Evolutionary conservation across 1,139 yeast genomes (phyloP), one percentile per base, ranked within the genome.

Genomic region (Hyphopichia fennica): DNA sequence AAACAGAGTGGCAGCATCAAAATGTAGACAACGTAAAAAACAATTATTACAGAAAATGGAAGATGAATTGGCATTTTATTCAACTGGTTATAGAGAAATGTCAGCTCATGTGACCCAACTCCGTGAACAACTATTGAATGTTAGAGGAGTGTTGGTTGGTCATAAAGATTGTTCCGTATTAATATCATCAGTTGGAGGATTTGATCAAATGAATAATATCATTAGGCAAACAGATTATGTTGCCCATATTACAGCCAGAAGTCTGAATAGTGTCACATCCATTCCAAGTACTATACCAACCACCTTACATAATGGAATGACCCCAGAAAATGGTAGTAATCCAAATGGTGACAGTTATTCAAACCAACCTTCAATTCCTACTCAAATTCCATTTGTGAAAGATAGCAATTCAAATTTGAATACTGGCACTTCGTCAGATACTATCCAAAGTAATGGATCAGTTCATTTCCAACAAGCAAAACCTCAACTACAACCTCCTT

Each of bases 1-100:
- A 47, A 93, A 93, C 62, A 76, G 99, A 47, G 81, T 93, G 13
- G 99, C 99, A 0, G 99, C 99, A 0, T 82, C 95, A 32, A 91
- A 90, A 63, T 95, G 98, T 69, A 81, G 99, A 45, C 96, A 88
- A 63, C 79, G 97, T 41, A 95, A 93, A 75, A 93, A 95, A 67
- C 91, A 88, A 59, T 85, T 87, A 73, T 78, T 89, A 35, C 84
- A 81, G 45, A 86, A 84, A 51, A 84, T 93, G 79, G 96, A 91
- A 60, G 81, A 77, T 38, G 95, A 90, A 58, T 73, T 78, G 62
- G 75, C 74, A 28, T 84, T 79, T 53, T 88, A 82, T 60, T 77
- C 88, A 17, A 63, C 75, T 13, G 95, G 91, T 44, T 90, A 88
- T 62, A 78, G 85, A 33, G 81, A 80, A 39, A 66, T 90, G 42